Conservation (phyloP, 2,329 filamentous ascomycete species). For the Dactylella cylindrospora region DNA sequence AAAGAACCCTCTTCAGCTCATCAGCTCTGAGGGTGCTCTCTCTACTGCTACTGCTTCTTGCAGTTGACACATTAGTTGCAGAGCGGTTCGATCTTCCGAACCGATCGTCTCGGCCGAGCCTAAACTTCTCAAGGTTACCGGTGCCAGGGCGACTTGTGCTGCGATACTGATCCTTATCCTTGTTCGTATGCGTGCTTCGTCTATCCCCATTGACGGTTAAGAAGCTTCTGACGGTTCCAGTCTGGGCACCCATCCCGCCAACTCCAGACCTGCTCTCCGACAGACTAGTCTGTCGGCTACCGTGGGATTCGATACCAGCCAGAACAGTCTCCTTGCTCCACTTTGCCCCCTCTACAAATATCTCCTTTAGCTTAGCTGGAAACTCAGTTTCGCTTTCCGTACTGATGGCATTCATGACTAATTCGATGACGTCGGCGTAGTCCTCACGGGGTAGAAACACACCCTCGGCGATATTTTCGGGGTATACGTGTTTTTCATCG, state of each 20-base stretch:
- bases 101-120: slow-evolving; percentile 22
- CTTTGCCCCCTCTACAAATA: slow-evolving; percentile 65
- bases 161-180: slow-evolving; percentile 29
- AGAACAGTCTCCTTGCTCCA: slow-evolving; percentile 79
- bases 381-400: slow-evolving; percentile 59
- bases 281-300: slow-evolving; percentile 71
- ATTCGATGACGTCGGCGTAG: slow-evolving; percentile 53
- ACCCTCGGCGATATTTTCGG: slow-evolving; percentile 64
- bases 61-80: slow-evolving; percentile 46
- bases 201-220: slow-evolving; percentile 60
- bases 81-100: slow-evolving; percentile 39
- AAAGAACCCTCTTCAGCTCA: slow-evolving; percentile 56
- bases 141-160: slow-evolving; percentile 47
- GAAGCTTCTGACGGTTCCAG: slow-evolving; percentile 57
- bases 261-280: slow-evolving; percentile 69
- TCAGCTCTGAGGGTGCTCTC: slow-evolving; percentile 54
- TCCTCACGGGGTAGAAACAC: slow-evolving; percentile 61
- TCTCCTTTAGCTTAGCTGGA: slow-evolving; percentile 67
- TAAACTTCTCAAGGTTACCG: slow-evolving; percentile 40
- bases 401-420: slow-evolving; percentile 48
- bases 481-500: slow-evolving; percentile 62
- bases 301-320: slow-evolving; percentile 65
- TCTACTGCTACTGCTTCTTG: slow-evolving; percentile 51
- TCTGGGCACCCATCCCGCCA: slow-evolving; percentile 44
- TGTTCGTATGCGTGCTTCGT: slow-evolving; percentile 43